Evolutionary conservation across 106 monocot genomes (phyloP).

Genomic region (Dendrobium huoshanense): DNA sequence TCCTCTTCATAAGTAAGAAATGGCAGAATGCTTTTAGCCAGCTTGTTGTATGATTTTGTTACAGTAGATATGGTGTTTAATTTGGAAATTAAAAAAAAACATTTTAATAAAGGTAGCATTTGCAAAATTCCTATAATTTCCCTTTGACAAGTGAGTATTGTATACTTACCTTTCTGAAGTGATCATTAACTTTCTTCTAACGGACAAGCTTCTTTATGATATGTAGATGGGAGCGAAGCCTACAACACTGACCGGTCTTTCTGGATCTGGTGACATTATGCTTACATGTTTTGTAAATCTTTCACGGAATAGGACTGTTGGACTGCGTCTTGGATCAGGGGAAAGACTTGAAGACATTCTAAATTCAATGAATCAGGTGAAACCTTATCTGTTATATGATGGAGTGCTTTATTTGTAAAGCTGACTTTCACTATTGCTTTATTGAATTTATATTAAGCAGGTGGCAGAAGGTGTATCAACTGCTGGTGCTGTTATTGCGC

Average conservation of each 20-base stretch:
- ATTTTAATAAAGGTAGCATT: background rate
- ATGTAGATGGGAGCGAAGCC: slow-evolving; percentile 95
- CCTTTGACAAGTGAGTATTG: background rate
- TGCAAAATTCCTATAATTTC: background rate
- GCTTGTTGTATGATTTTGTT: background rate
- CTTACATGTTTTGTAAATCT: slow-evolving; percentile 97
- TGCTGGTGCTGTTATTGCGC: slow-evolving; percentile 89
- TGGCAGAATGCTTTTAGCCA: background rate
- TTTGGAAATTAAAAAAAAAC: background rate
- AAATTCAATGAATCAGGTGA: slow-evolving; percentile 88
- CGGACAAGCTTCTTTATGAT: background rate
- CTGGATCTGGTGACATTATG: slow-evolving; percentile 98
- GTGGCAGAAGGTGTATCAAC: slow-evolving; percentile 99
- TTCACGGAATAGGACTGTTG: slow-evolving; percentile 93
- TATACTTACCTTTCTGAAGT: background rate
- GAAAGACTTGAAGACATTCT: slow-evolving; percentile 94
- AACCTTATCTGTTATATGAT: background rate
- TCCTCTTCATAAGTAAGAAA: background rate
- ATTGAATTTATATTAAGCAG: slow-evolving; percentile 21
- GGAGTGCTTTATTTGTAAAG: background rate
- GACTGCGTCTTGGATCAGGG: slow-evolving; percentile 85
- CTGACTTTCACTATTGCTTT: background rate
- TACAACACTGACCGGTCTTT: slow-evolving; percentile 85
- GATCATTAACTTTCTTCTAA: background rate
- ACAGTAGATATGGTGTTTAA: background rate